A percentile compares a stretch with the other conserved stretches of the same genome.
Conservation (phyloP, 805 yeast species). For the Candida argentea region DNA sequence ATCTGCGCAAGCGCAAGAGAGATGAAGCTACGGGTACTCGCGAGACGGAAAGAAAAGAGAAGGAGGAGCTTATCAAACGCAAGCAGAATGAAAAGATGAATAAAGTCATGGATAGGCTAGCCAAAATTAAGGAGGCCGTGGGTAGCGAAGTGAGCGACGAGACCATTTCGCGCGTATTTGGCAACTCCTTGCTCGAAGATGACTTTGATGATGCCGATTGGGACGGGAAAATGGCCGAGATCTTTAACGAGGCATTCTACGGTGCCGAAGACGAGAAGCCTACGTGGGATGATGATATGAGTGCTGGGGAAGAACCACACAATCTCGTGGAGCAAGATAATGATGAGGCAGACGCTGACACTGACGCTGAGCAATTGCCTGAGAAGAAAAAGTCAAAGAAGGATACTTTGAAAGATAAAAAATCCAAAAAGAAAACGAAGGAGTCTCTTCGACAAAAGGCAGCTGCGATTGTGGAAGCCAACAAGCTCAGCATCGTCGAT, state of each 20-base stretch:
- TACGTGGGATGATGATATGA: conserved; percentile 50
- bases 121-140: conserved; percentile 54
- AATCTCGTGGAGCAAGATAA: conserved; percentile 15
- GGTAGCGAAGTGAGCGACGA: conserved; percentile 57
- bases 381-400: conserved; percentile 37
- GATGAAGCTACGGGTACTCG: conserved; percentile 53
- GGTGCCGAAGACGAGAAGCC: conserved; percentile 43
- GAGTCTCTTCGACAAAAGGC: conserved; percentile 56
- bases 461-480: conserved; percentile 67
- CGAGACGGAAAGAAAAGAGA: conserved; percentile 40
- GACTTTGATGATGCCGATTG: conserved; percentile 88
- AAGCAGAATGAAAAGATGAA: conserved; percentile 70
- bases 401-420: conserved; percentile 48
- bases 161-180: conserved; percentile 52
- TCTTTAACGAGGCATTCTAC: conserved; percentile 80
- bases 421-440: conserved; percentile 51
- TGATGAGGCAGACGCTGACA: conserved; percentile 12
- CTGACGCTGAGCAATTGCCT: conserved; percentile 9
- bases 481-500: conserved; percentile 53
- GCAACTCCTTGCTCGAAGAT: conserved; percentile 67
- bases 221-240: conserved; percentile 77
- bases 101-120: conserved; percentile 62
- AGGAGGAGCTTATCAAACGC: conserved; percentile 53
- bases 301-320: conserved; percentile 10
- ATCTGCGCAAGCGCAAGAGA: conserved; percentile 74